Evolutionary conservation across 2,329 filamentous ascomycete genomes (phyloP).

Genomic region (Pseudogymnoascus sp.): DNA sequence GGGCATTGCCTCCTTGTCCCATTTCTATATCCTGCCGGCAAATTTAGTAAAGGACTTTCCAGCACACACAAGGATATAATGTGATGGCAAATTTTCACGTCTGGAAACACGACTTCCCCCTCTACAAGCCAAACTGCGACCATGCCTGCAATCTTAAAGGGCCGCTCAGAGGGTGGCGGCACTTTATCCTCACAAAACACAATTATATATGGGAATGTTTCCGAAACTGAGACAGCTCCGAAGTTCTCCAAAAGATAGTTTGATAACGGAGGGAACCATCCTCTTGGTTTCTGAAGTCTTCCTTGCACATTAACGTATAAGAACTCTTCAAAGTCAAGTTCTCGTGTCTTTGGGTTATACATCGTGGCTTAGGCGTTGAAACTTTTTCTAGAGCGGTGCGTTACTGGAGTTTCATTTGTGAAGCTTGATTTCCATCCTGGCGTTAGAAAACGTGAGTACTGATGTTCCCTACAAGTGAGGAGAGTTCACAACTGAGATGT

Average conservation of each 20-base stretch:
- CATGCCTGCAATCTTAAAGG: background rate
- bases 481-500: background rate
- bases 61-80: background rate
- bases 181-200: background rate
- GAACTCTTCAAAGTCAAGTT: background rate
- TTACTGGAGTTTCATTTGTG: background rate
- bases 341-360: background rate
- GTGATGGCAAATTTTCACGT: conserved; percentile 12
- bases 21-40: background rate
- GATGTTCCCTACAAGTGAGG: background rate
- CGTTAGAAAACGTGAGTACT: background rate
- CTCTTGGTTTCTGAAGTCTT: background rate
- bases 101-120: background rate
- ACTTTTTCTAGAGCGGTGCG: background rate
- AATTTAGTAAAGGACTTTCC: background rate
- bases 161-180: background rate
- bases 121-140: background rate
- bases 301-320: background rate
- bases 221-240: background rate
- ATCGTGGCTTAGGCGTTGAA: background rate
- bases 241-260: background rate
- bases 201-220: background rate
- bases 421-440: background rate
- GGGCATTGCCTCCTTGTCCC: background rate
- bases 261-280: background rate